phyloP scores from a whole-genome alignment of 371 early-diverging fungal genomes.

The Smittium culicis region DNA sequence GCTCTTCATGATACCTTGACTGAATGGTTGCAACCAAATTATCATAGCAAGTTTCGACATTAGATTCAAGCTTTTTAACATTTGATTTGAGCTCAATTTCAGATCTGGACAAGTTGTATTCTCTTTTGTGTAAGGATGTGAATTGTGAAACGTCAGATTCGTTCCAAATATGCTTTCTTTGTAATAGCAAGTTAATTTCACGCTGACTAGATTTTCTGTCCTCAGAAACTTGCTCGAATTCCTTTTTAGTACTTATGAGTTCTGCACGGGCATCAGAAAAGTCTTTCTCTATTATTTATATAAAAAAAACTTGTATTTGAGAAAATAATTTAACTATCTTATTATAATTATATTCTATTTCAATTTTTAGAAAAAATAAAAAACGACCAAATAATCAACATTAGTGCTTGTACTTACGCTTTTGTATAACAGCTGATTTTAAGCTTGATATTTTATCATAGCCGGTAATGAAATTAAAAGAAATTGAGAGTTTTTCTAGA shows the following conservation, averaged over 20 bases:
- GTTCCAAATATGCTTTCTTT: constrained; percentile 74
- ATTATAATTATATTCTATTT: too few species aligned
- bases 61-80: constrained; percentile 43
- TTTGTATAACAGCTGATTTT: constrained; percentile 49
- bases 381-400: too few species aligned
- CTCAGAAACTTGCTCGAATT: constrained; percentile 53
- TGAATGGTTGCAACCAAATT: constrained; percentile 54
- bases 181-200: constrained; percentile 72
- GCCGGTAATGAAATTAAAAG: constrained; percentile 67
- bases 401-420: too few species aligned
- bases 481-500: constrained; percentile 30
- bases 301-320: too few species aligned
- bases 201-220: constrained; percentile 61
- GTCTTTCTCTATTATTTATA: constrained; percentile 41
- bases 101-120: constrained; percentile 53
- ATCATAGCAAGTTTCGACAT: constrained; percentile 56
- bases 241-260: constrained; percentile 48
- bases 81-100: constrained; percentile 45
- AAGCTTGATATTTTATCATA: constrained; percentile 59
- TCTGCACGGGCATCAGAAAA: constrained; percentile 40
- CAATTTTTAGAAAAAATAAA: too few species aligned
- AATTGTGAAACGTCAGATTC: constrained; percentile 73
- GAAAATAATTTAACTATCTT: too few species aligned
- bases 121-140: constrained; percentile 69
- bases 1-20: constrained; percentile 77